A percentile compares a stretch with the other conserved stretches of the same genome.
These are phyloP conservation scores for Coleophoma eucalyptorum DNA, from an alignment of 2,329 filamentous ascomycete genomes.

Conservation along the genomic window DNA sequence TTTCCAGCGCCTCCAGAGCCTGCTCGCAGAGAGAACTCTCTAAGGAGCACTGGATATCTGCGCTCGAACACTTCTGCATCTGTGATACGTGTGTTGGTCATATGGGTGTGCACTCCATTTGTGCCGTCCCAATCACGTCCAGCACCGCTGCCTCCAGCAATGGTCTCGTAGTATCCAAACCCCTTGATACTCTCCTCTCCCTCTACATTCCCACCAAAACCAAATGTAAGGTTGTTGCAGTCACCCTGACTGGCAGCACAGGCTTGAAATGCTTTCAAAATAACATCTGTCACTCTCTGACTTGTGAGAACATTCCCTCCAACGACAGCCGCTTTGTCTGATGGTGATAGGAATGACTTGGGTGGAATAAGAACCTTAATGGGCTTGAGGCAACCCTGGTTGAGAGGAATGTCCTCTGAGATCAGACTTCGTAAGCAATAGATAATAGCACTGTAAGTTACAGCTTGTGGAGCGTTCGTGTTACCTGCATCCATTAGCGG, in stretches of 20 bases:
- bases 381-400: constrained; percentile 78
- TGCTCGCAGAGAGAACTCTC: constrained; percentile 62
- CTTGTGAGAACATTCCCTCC: constrained; percentile 79
- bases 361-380: constrained; percentile 72
- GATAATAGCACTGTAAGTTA: constrained; percentile 81
- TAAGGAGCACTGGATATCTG: constrained; percentile 69
- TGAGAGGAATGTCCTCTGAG: constrained; percentile 76
- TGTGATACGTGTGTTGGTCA: constrained; percentile 84
- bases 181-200: constrained; percentile 61
- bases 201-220: constrained; percentile 65
- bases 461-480: constrained; percentile 76
- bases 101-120: constrained; percentile 57
- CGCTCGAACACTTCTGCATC: constrained; percentile 78
- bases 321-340: constrained; percentile 74
- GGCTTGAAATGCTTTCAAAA: constrained; percentile 75
- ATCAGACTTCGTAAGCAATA: constrained; percentile 82
- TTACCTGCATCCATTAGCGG: constrained; percentile 44
- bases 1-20: constrained; percentile 63
- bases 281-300: constrained; percentile 79
- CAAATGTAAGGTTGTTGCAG: constrained; percentile 83
- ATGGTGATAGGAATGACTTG: constrained; percentile 70
- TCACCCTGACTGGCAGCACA: constrained; percentile 78
- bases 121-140: constrained; percentile 72
- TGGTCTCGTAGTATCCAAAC: constrained; percentile 86
- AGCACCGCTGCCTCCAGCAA: constrained; percentile 73